These are phyloP conservation scores for Solanum neorickii DNA, from an alignment of 257 asterid genomes.

Conservation along the genomic window DNA sequence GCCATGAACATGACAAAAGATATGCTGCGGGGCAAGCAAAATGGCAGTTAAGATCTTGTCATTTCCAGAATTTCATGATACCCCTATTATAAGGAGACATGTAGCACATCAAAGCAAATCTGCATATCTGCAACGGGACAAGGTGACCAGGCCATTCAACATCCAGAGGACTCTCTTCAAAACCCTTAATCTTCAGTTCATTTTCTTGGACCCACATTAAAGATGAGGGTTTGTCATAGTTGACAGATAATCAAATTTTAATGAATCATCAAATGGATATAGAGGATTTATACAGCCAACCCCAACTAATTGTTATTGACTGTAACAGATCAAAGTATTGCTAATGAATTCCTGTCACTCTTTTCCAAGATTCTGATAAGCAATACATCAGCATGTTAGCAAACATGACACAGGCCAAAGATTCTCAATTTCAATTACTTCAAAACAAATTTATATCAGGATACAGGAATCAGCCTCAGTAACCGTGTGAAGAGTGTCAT, in stretches of 20 bases:
- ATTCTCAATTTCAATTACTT: background rate
- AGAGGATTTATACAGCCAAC: background rate
- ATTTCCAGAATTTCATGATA: background rate
- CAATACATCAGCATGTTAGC: background rate
- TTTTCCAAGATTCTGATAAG: background rate
- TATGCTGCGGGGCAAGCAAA: slow-evolving; percentile 30
- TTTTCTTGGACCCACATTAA: background rate
- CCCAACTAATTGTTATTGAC: background rate
- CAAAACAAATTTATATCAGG: background rate
- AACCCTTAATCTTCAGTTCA: background rate
- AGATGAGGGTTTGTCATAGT: background rate
- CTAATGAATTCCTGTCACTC: background rate
- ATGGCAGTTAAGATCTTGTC: slow-evolving; percentile 1
- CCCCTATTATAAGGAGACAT: background rate
- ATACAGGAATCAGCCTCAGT: background rate
- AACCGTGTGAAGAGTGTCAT: background rate
- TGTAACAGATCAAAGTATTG: background rate
- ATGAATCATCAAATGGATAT: background rate
- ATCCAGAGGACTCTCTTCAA: background rate
- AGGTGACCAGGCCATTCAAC: background rate
- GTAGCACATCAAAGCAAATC: background rate
- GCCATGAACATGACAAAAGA: slow-evolving; percentile 34
- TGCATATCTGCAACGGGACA: background rate
- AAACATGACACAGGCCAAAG: background rate
- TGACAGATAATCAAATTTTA: background rate